Evolutionary conservation across 2,329 filamentous ascomycete genomes (phyloP), one percentile per base, ranked within the genome.

Genomic region (Hypomyces rosellus): DNA sequence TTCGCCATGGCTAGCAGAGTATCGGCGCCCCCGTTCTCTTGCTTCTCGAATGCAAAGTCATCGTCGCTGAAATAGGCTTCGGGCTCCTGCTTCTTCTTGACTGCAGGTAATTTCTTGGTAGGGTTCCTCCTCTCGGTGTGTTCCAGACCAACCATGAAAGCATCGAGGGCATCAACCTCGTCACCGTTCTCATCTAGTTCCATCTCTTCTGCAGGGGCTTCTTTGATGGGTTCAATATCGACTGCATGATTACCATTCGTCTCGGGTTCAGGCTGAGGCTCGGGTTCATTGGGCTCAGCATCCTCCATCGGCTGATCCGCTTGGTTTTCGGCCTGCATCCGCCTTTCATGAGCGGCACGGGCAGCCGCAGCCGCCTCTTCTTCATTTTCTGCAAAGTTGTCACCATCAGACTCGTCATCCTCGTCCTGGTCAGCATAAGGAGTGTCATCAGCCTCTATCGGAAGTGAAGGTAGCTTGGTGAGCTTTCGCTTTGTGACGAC

Each of bases 41-140:
- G 70, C n/a, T 69, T 66, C 50, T 75, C 70, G 55, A 75, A 77
- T 51, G 75, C 73, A 59, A 74, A 81, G 55, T 95, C 90, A 55
- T 95, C 86, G 54, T 96, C 91, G 53, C 86, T 89, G 65, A 96
- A 96, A 60, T 96, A 87, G 7, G 91, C 82, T 65, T 95, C 85
- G 2, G 89, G 88, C 60, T 88, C 84, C 49, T 85, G 82, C 58
- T 79, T 79, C 54, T 76, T 76, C 44, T 73, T 73, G 33, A 70
- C 73, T 18, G 60, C 54, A 2, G 59, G 46, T 38, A 54, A 45
- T 40, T 62, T 65, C 39, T 54, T 51, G n/a, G 64, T 60, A 37
- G 51, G 51, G 14, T 37, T 42, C 45, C 66, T 67, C 54, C 78
- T 67, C 49, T 81, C 77, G 3, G 86, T 69, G 37, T 77, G 68